Conservation (phyloP, 768 basidiomycete genomes). For the Auriscalpium microsporum region DNA sequence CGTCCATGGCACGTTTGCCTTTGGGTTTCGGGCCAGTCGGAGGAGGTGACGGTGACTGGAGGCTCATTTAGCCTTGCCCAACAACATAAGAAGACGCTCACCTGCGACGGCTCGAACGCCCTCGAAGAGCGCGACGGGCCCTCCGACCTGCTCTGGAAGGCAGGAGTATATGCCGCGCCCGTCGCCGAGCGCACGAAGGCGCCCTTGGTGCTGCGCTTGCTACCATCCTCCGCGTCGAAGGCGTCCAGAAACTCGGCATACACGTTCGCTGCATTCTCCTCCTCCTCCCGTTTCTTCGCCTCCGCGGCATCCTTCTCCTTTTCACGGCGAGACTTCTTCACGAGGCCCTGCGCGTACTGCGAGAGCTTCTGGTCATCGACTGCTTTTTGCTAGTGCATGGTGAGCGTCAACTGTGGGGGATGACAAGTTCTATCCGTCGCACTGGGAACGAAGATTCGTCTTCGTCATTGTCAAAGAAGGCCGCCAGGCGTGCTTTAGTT, state of each 20-base stretch:
- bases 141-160: constrained; percentile 21
- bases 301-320: constrained; percentile 91
- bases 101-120: constrained; percentile 26
- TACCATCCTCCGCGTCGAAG: constrained; percentile 65
- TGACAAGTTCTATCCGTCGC: constrained; percentile 72
- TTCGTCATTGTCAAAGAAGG: constrained; percentile 80
- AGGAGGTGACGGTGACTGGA: constrained; percentile 49
- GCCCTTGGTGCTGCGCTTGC: constrained; percentile 38
- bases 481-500: constrained; percentile 59
- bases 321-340: constrained; percentile 84
- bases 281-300: constrained; percentile 79
- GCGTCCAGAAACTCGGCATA: constrained; percentile 80
- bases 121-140: constrained; percentile 23
- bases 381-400: constrained; percentile 68
- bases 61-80: neutral
- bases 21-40: constrained; percentile 59
- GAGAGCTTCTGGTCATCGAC: constrained; percentile 81
- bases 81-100: constrained; percentile 7
- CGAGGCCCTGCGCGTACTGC: constrained; percentile 78
- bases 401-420: constrained; percentile 46
- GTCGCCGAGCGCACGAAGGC: constrained; percentile 60
- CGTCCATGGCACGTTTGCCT: constrained; percentile 94
- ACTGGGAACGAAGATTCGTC: constrained; percentile 84
- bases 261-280: constrained; percentile 67
- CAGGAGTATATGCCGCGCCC: constrained; percentile 37